Percentiles rank a stretch among this genome's conserved stretches.
phyloP scores from a whole-genome alignment of 2,329 filamentous ascomycete genomes.

The Xylariaceae sp. region DNA sequence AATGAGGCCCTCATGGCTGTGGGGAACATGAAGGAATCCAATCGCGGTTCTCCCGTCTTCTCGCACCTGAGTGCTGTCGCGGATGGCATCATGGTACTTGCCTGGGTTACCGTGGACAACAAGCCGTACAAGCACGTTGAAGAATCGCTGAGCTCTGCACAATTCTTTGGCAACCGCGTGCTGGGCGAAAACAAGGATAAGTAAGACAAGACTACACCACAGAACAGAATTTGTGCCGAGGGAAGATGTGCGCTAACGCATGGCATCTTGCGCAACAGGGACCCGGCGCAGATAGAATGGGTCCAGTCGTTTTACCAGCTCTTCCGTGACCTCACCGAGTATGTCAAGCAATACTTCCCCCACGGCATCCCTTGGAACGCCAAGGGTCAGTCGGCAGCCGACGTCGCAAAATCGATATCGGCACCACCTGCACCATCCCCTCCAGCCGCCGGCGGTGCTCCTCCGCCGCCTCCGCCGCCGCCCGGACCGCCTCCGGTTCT shows the following conservation, averaged over 20 bases:
- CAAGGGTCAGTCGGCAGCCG: conserved; percentile 65
- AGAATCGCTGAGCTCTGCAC: conserved; percentile 74
- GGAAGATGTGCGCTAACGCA: conserved; percentile 14
- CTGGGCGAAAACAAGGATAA: conserved; percentile 82
- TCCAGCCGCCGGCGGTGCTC: conserved; percentile 48
- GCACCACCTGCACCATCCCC: conserved; percentile 39
- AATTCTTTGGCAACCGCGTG: conserved; percentile 93
- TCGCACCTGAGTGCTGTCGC: conserved; percentile 82
- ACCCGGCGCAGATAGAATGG: conserved; percentile 77
- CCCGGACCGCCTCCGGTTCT: conserved; percentile 64
- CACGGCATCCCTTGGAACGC: conserved; percentile 84
- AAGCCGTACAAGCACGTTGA: conserved; percentile 83
- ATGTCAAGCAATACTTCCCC: conserved; percentile 77
- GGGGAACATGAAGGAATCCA: conserved; percentile 73
- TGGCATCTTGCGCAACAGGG: conserved; percentile 30
- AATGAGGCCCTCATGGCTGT: conserved; percentile 77
- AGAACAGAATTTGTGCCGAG: background rate
- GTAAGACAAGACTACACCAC: conserved; percentile 18
- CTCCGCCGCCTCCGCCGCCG: conserved; percentile 66
- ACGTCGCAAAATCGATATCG: conserved; percentile 57
- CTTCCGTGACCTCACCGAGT: conserved; percentile 76
- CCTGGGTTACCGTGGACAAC: conserved; percentile 80
- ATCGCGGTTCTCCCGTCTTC: conserved; percentile 68
- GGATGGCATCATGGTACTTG: conserved; percentile 82
- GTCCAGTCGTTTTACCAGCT: conserved; percentile 88